Percentiles rank a stretch among this genome's conserved stretches.
Evolutionary conservation across 805 yeast genomes (phyloP).

Genomic region (Yamadazyma tumulicola): DNA sequence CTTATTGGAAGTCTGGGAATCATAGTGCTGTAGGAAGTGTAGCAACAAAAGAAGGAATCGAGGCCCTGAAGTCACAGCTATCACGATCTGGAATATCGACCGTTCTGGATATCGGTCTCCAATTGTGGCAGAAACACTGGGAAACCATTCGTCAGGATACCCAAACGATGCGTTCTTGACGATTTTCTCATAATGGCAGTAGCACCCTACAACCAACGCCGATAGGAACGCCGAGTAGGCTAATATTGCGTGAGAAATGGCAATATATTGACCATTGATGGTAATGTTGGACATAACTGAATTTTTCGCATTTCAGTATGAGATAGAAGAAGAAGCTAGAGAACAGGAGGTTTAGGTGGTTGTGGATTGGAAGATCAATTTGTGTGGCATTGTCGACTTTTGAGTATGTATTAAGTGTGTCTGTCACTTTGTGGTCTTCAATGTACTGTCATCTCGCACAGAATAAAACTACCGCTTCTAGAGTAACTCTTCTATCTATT

Average conservation of each 20-base stretch:
- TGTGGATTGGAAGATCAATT: too few species aligned
- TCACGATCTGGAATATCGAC: conserved; percentile 83
- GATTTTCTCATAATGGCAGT: conserved; percentile 81
- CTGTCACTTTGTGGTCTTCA: too few species aligned
- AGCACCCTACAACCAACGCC: conserved; percentile 72
- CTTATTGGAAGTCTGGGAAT: background rate
- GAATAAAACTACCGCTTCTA: too few species aligned
- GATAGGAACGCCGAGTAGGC: conserved; percentile 72
- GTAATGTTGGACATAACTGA: conserved; percentile 10
- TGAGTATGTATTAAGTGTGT: too few species aligned
- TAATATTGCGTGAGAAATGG: conserved; percentile 67
- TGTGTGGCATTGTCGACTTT: too few species aligned
- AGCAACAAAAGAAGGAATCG: conserved; percentile 64
- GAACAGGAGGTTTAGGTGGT: too few species aligned
- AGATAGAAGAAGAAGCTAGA: too few species aligned
- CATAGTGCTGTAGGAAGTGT: conserved; percentile 42
- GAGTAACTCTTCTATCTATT: too few species aligned
- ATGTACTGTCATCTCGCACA: too few species aligned
- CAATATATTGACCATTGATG: conserved; percentile 64
- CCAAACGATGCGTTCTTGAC: conserved; percentile 83
- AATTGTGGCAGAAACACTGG: conserved; percentile 93
- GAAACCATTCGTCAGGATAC: conserved; percentile 98
- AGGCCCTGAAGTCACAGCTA: conserved; percentile 92
- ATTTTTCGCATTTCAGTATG: too few species aligned
- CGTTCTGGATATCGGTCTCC: conserved; percentile 97